These are phyloP conservation scores for Coffea humblotiana DNA, from an alignment of 305 asterid genomes.

Conservation along the genomic window DNA sequence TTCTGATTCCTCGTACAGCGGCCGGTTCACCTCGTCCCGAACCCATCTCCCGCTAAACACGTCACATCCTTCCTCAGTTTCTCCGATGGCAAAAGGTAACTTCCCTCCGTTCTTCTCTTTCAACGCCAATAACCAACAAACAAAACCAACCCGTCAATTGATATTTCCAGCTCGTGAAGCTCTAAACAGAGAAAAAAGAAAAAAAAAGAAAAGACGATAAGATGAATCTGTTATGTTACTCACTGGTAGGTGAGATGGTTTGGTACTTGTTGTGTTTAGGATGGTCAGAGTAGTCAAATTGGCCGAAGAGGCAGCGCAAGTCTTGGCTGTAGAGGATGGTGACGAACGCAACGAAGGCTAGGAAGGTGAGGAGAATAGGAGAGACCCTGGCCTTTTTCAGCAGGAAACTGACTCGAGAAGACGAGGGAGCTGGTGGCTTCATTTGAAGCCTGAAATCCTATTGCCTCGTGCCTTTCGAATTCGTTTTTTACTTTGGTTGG, in stretches of 20 bases:
- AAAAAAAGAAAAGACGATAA: not conserved
- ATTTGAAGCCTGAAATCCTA: constrained; percentile 4
- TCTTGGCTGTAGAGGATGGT: constrained; percentile 72
- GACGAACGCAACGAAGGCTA: constrained; percentile 69
- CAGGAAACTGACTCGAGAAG: constrained; percentile 33
- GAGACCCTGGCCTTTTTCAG: constrained; percentile 63
- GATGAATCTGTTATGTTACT: constrained; percentile 8
- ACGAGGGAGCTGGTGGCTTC: constrained; percentile 46
- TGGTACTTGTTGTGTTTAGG: constrained; percentile 19
- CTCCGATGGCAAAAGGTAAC: constrained; percentile 38
- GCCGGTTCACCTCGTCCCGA: constrained; percentile 51
- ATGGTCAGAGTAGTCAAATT: constrained; percentile 31
- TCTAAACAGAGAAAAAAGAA: not conserved
- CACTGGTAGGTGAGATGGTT: constrained; percentile 36
- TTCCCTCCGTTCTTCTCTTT: constrained; percentile 51
- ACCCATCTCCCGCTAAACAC: constrained; percentile 79
- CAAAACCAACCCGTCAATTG: not conserved
- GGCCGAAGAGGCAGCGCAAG: constrained; percentile 59
- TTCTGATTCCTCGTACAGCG: constrained; percentile 65
- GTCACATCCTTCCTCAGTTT: constrained; percentile 47
- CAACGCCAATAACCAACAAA: constrained; percentile 16
- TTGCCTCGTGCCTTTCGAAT: constrained; percentile 5
- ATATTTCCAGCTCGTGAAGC: not conserved
- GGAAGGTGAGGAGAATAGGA: constrained; percentile 51
- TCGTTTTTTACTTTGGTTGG: not conserved